Conservation (phyloP, 441 rosid genomes). For the Pelargonium myrrhifolium region DNA sequence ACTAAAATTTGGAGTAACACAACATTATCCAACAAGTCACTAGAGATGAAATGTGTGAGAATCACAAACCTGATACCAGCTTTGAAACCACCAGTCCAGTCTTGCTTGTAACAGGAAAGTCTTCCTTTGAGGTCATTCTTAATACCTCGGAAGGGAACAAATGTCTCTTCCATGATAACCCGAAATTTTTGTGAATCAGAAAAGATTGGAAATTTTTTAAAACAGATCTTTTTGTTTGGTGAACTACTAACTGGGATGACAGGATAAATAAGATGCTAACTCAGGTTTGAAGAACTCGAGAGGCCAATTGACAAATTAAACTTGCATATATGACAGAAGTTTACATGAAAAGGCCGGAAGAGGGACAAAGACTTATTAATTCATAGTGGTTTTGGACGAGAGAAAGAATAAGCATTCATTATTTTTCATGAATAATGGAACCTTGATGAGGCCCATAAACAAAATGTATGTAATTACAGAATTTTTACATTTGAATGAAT, state of each 20-base stretch:
- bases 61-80: conserved; percentile 61
- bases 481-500: conserved; percentile 31
- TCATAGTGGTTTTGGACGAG: conserved; percentile 13
- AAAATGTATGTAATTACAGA: conserved; percentile 19
- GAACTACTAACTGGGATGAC: conserved; percentile 13
- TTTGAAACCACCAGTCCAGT: conserved; percentile 61
- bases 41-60: conserved; percentile 11
- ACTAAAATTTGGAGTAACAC: not conserved
- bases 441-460: conserved; percentile 17
- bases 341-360: conserved; percentile 28
- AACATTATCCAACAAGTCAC: not conserved
- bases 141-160: conserved; percentile 74
- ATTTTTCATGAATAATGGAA: conserved; percentile 19
- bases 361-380: conserved; percentile 19
- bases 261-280: conserved; percentile 21
- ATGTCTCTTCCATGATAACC: conserved; percentile 64
- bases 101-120: conserved; percentile 70
- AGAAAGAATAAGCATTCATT: conserved; percentile 20
- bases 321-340: conserved; percentile 27
- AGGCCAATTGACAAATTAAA: conserved; percentile 41
- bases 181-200: conserved; percentile 15
- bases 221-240: not conserved
- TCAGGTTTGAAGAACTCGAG: conserved; percentile 38
- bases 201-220: not conserved
- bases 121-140: conserved; percentile 66